A percentile compares a stretch with the other conserved stretches of the same genome.
These are phyloP conservation scores for Fusarium cyanostomum DNA, from an alignment of 2,329 filamentous ascomycete species.

Conservation along the genomic window DNA sequence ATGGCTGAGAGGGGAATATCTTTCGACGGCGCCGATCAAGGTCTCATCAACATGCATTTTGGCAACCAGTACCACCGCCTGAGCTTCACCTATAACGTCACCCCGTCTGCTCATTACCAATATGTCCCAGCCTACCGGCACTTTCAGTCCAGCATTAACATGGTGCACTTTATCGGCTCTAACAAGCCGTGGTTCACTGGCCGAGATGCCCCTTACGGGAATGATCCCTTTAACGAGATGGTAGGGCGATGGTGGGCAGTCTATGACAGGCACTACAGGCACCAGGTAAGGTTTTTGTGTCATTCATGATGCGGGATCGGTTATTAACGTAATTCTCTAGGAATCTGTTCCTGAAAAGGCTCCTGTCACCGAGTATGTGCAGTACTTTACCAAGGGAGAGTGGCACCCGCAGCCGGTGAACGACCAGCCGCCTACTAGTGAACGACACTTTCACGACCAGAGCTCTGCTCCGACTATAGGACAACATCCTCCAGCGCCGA, in stretches of 20 bases:
- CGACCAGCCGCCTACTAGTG: slow-evolving; percentile 31
- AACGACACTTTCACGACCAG: slow-evolving; percentile 41
- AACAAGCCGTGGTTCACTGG: slow-evolving; percentile 88
- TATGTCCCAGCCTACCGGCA: slow-evolving; percentile 95
- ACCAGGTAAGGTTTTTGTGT: slow-evolving; percentile 53
- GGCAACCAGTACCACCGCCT: slow-evolving; percentile 83
- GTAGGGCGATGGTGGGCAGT: slow-evolving; percentile 92
- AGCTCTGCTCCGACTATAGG: slow-evolving; percentile 27
- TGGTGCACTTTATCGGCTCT: slow-evolving; percentile 93
- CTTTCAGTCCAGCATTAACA: slow-evolving; percentile 87
- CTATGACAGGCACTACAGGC: slow-evolving; percentile 85
- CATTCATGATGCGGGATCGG: neutral
- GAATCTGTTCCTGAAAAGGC: slow-evolving; percentile 24
- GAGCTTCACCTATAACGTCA: slow-evolving; percentile 97
- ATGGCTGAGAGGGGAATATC: slow-evolving; percentile 89
- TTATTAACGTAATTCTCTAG: slow-evolving; percentile 25
- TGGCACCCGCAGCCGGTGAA: slow-evolving; percentile 46
- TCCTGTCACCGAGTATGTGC: slow-evolving; percentile 52
- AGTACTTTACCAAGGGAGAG: slow-evolving; percentile 65
- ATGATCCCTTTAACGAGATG: slow-evolving; percentile 82
- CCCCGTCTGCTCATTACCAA: slow-evolving; percentile 95
- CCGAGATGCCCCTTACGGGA: slow-evolving; percentile 62
- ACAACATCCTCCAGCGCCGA: slow-evolving; percentile 31
- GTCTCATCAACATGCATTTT: slow-evolving; percentile 94
- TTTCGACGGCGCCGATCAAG: slow-evolving; percentile 97